Evolutionary conservation across 305 asterid genomes (phyloP).

Genomic region (Solanum hybrid): DNA sequence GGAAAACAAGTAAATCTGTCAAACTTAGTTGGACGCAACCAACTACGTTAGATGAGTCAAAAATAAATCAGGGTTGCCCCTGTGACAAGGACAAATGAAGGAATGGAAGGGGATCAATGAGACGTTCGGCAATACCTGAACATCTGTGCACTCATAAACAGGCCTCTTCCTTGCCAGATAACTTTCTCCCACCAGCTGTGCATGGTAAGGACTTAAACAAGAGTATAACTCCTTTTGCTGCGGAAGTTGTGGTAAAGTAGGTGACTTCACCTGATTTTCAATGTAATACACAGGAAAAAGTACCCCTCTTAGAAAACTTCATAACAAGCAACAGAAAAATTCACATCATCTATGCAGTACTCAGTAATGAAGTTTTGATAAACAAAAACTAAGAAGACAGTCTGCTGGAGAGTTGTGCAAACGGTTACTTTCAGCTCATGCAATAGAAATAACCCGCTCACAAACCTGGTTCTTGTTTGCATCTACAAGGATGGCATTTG

Average conservation of each 20-base stretch:
- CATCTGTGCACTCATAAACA: conserved; percentile 72
- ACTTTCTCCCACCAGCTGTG: conserved; percentile 91
- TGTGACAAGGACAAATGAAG: neutral
- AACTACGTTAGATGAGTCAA: neutral
- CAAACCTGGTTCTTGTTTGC: conserved; percentile 88
- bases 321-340: neutral
- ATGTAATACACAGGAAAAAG: conserved; percentile 9
- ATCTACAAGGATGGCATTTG: conserved; percentile 73
- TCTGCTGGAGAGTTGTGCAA: neutral
- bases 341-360: neutral
- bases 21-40: neutral
- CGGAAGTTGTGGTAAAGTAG: conserved; percentile 78
- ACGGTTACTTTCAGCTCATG: neutral
- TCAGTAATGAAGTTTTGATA: neutral
- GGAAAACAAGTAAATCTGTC: neutral
- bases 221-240: conserved; percentile 66
- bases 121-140: conserved; percentile 40
- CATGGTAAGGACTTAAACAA: conserved; percentile 65
- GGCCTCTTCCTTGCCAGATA: conserved; percentile 88
- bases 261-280: conserved; percentile 66
- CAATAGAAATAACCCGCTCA: neutral
- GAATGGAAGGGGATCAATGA: neutral
- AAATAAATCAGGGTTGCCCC: neutral
- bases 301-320: neutral
- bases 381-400: neutral